Base-by-base conservation (phyloP, 495 filamentous ascomycete species). In the Penicillium subrubescens region DNA sequence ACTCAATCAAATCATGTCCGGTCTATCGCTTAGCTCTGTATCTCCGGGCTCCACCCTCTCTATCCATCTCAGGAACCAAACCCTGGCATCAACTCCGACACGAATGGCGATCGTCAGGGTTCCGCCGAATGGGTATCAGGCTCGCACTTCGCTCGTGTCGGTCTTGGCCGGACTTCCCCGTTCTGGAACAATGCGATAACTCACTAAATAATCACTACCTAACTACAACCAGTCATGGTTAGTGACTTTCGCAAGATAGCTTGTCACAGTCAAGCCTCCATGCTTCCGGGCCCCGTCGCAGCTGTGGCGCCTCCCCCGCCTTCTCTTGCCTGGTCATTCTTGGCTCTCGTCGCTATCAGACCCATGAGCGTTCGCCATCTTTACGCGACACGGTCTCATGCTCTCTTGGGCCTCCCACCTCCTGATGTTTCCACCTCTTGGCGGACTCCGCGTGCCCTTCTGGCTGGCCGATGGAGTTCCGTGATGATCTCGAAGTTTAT, bases 381-480 rank as follows among this genome's bases (percentile, higher is more conserved):
- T 59, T 57, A 55, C 60, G 48, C 63, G 37, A 64, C 50, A 44
- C 62, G 17, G 66, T 48, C 54, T 48, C 43, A 62, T 56, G 33
- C 23, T 50, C 55, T 61, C 51, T 62, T 44, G 43, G 59, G 62
- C 21, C 29, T 33, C 29, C 17, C 52, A 19, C 12, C 52, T 29
- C 33, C 29, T 35, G 27, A 31, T 34, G 12, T 54, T 39, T 46
- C 29, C 35, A 48, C 53, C 52, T 61, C 66, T 62, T 64, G 62
- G 67, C 67, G 69, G 69, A 58, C 53, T 65, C 64, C 66, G 67
- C 64, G 60, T 57, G 23, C 27, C 50, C 41, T 60, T 62, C 60
- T 67, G 58, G 57, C 64, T 68, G 67, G 60, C 67, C 67, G 71
- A 70, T 74, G 67, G 69, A 60, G 50, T 68, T 70, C 69, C 65